Evolutionary conservation across 768 basidiomycete species (phyloP), one percentile per base, ranked within the genome.

Genomic region (Suillus placidus): DNA sequence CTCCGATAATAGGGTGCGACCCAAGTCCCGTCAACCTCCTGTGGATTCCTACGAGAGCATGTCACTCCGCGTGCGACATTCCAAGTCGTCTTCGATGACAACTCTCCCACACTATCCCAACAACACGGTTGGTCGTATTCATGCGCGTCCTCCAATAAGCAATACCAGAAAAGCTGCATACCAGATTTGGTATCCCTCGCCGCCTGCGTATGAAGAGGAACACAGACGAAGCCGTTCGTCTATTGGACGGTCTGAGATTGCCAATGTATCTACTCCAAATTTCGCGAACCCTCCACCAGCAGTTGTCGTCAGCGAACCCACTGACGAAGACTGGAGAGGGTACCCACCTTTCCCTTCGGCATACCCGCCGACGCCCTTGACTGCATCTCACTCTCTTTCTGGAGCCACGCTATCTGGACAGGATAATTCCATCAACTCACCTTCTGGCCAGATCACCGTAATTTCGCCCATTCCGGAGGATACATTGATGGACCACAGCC

Each of bases 321-420:
- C 71, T 74, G 72, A 78, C n/a, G 85, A 89, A 47, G 90, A 92
- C 68, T 92, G 90, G 90, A 78, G 88, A 64, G 79, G 85, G 72
- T 93, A 92, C 69, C 90, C 90, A 14, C 80, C 88, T 20, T 88
- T 92, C 61, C 91, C 91, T 37, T 87, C 91, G 6, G 91, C 91
- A 40, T 93, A 93, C 71, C 91, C 90, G 10, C 81, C 89, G 0
- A 91, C 89, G 16, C 90, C 90, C 13, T 69, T 86, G n/a, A 78
- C 78, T 26, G 74, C 76, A 20, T 74, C 80, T 4, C 70, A 79
- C 32, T 74, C 72, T 23, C 78, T 80, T 56, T 78, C 74, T 65
- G 60, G 54, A 10, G 72, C 64, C 23, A 60, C 20, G 37, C 68
- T 20, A 65, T 60, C 12, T 37, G 64, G 16, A 14, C 62, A 16